Percentiles rank a stretch among this genome's conserved stretches.
Evolutionary conservation across 768 basidiomycete genomes (phyloP).

Genomic region (Tricholoma matsutake): DNA sequence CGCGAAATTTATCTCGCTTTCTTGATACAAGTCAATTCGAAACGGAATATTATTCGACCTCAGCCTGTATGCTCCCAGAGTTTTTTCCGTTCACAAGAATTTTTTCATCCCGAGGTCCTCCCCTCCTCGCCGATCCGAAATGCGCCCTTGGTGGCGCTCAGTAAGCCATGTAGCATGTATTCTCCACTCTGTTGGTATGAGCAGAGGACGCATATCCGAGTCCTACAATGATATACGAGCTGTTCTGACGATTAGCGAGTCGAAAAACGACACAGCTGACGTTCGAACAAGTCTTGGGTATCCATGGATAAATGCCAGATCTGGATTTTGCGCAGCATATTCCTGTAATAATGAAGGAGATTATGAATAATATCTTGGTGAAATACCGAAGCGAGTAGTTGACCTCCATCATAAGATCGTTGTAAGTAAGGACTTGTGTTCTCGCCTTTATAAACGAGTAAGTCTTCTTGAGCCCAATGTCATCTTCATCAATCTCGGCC

Average conservation of each 20-base stretch:
- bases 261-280: constrained; percentile 11
- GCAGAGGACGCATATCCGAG: constrained; percentile 21
- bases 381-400: neutral
- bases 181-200: constrained; percentile 26
- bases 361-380: neutral
- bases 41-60: neutral
- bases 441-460: constrained; percentile 35
- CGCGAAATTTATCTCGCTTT: too few relatives aligned
- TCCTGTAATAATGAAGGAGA: constrained; percentile 18
- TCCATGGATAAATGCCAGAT: constrained; percentile 41
- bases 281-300: constrained; percentile 40
- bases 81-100: constrained; percentile 13
- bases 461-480: constrained; percentile 48
- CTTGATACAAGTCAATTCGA: too few relatives aligned
- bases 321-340: constrained; percentile 37
- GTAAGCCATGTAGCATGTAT: constrained; percentile 28
- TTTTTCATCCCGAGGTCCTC: constrained; percentile 8
- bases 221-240: constrained; percentile 12
- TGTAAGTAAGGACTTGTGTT: constrained; percentile 39
- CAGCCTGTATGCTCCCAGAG: constrained; percentile 20
- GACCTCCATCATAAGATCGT: constrained; percentile 54
- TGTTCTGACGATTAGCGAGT: constrained; percentile 13
- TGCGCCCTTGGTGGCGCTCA: constrained; percentile 21
- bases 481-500: constrained; percentile 39
- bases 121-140: constrained; percentile 6